These are phyloP conservation scores for Larix kaempferi DNA, from an alignment of 75 land plant genomes.

Conservation along the genomic window DNA sequence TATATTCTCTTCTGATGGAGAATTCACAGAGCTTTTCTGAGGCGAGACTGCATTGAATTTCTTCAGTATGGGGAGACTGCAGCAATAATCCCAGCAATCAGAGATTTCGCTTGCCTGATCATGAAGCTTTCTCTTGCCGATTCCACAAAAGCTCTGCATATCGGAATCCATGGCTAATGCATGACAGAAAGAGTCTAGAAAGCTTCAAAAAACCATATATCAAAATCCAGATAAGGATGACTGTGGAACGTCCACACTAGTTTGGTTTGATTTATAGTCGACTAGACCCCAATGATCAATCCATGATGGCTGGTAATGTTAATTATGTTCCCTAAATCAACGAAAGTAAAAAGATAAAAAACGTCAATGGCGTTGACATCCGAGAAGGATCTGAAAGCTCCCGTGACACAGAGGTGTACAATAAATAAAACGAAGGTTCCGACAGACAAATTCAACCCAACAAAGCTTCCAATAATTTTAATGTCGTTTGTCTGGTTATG, in stretches of 20 bases:
- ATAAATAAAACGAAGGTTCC: neutral
- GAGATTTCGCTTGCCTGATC: neutral
- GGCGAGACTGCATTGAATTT: neutral
- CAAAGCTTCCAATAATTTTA: neutral
- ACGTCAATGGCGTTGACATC: too few species aligned
- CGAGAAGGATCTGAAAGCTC: too few species aligned
- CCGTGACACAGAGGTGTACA: too few species aligned
- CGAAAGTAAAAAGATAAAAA: too few species aligned
- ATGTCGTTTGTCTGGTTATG: neutral
- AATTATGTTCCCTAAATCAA: too few species aligned
- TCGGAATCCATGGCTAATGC: neutral
- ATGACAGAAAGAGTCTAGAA: neutral
- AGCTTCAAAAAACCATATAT: neutral
- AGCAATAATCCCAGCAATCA: neutral
- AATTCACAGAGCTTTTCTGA: neutral
- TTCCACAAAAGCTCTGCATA: neutral
- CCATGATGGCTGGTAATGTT: neutral
- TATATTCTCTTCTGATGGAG: neutral
- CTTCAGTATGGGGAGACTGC: neutral
- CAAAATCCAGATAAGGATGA: neutral
- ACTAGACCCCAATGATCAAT: neutral
- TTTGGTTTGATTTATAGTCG: neutral
- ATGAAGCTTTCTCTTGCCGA: neutral
- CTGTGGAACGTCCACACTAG: neutral
- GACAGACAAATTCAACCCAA: neutral